Percentiles rank a stretch among this genome's conserved stretches.
These are phyloP conservation scores for Abrus pulchellus DNA, from an alignment of 306 rosid genomes.

Conservation along the genomic window DNA sequence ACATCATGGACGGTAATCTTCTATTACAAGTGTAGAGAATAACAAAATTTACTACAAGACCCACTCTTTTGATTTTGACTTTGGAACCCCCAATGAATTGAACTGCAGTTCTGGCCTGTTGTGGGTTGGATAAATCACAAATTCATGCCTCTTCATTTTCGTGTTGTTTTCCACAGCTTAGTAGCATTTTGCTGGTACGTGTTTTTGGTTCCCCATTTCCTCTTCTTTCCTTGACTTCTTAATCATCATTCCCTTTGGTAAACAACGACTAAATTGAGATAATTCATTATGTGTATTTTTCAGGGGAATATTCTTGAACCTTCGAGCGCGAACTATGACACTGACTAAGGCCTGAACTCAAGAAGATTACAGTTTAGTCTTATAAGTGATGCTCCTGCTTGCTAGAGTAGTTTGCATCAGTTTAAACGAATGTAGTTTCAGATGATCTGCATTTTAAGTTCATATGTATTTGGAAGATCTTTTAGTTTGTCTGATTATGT, in stretches of 20 bases:
- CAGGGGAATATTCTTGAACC: constrained; percentile 94
- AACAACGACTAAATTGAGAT: constrained; percentile 25
- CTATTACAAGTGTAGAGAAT: constrained; percentile 34
- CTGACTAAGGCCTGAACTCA: constrained; percentile 67
- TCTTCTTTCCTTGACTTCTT: constrained; percentile 12
- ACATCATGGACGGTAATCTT: constrained; percentile 87
- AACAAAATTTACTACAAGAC: constrained; percentile 15
- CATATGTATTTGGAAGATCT: not conserved
- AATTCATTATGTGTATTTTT: constrained; percentile 25
- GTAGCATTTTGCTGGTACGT: constrained; percentile 83
- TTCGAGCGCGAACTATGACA: constrained; percentile 73
- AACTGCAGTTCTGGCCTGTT: constrained; percentile 90
- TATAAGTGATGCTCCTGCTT: constrained; percentile 22
- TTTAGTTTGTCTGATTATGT: constrained; percentile 34
- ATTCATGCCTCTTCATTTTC: constrained; percentile 86
- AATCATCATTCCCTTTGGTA: constrained; percentile 25
- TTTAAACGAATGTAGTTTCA: not conserved
- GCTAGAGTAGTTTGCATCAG: not conserved
- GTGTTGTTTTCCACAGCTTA: constrained; percentile 83
- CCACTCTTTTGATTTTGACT: not conserved
- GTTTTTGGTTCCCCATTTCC: not conserved
- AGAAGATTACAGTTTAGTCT: constrained; percentile 15
- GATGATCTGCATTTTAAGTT: constrained; percentile 3
- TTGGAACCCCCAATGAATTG: constrained; percentile 42
- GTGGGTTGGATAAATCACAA: constrained; percentile 92